A percentile compares a stretch with the other conserved stretches of the same genome.
Evolutionary conservation across 129 eudicot species (phyloP).

Genomic region (Deinandra increscens): DNA sequence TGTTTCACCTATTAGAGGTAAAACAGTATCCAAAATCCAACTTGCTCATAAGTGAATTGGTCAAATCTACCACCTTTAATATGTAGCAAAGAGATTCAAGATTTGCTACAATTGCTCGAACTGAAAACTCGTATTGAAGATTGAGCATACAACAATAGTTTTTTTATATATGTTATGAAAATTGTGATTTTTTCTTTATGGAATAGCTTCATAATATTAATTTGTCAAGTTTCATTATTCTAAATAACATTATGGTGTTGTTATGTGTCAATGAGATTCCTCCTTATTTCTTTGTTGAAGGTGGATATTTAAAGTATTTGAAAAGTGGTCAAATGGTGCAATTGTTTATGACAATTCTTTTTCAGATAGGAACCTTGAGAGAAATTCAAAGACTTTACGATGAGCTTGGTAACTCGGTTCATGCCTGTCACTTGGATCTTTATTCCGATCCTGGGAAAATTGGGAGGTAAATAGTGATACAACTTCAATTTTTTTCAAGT

Average conservation of each 20-base stretch:
- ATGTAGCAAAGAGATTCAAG: neutral
- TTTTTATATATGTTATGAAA: neutral
- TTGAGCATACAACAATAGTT: neutral
- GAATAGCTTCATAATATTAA: neutral
- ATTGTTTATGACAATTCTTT: constrained; percentile 6
- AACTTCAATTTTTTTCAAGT: neutral
- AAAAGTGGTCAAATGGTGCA: constrained; percentile 5
- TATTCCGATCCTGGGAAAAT: constrained; percentile 68
- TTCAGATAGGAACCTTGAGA: constrained; percentile 72
- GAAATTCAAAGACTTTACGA: constrained; percentile 89
- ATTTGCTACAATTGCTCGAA: too few species aligned
- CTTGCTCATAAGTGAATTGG: neutral
- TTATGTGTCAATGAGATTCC: neutral
- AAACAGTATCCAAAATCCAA: neutral
- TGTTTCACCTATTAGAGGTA: neutral
- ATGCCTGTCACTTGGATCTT: constrained; percentile 74
- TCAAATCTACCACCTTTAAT: neutral
- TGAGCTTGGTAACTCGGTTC: constrained; percentile 64
- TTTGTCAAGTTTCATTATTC: neutral
- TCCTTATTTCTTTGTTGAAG: constrained; percentile 4
- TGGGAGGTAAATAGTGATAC: constrained; percentile 49
- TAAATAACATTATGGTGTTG: neutral
- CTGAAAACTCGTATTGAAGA: too few species aligned
- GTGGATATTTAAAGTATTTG: constrained; percentile 15
- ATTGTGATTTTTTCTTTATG: neutral